Percentiles rank a stretch among this genome's conserved stretches.
phyloP scores from a whole-genome alignment of 768 basidiomycete species.

The Leccinum longicurvipes region DNA sequence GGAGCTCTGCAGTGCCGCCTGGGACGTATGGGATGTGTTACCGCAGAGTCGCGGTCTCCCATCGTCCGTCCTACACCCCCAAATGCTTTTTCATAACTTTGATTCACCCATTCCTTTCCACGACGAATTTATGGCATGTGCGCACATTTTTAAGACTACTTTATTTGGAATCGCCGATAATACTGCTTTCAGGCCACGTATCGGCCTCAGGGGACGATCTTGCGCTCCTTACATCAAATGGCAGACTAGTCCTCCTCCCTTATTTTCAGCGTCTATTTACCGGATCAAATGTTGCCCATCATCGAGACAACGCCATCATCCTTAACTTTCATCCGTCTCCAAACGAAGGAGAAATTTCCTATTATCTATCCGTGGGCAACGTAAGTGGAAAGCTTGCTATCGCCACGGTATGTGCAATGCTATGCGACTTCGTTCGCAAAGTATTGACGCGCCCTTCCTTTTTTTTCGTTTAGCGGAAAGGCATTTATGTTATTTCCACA shows the following conservation, averaged over 20 bases:
- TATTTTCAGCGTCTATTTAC: conserved; percentile 26
- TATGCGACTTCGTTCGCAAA: neutral
- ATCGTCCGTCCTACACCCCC: conserved; percentile 19
- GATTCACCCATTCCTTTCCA: conserved; percentile 1
- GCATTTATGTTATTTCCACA: conserved; percentile 25
- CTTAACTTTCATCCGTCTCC: conserved; percentile 24
- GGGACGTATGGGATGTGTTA: conserved; percentile 26
- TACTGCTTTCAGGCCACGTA: conserved; percentile 35
- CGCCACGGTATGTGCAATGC: conserved; percentile 39
- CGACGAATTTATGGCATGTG: conserved; percentile 29
- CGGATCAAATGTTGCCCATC: conserved; percentile 32
- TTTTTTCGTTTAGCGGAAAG: conserved; percentile 12
- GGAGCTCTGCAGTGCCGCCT: conserved; percentile 33
- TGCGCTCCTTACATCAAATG: conserved; percentile 28
- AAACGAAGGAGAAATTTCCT: conserved; percentile 26
- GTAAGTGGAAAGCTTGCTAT: conserved; percentile 39
- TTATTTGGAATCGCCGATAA: neutral
- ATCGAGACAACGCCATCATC: conserved; percentile 35
- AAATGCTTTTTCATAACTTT: conserved; percentile 14
- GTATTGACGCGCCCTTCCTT: neutral
- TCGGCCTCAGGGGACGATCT: conserved; percentile 45
- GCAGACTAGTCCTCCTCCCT: conserved; percentile 26
- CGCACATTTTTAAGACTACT: neutral
- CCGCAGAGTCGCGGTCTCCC: conserved; percentile 8
- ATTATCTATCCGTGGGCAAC: conserved; percentile 49